These are phyloP conservation scores for Verticillium zaregamsianum DNA, from an alignment of 2,329 filamentous ascomycete genomes.

Conservation along the genomic window DNA sequence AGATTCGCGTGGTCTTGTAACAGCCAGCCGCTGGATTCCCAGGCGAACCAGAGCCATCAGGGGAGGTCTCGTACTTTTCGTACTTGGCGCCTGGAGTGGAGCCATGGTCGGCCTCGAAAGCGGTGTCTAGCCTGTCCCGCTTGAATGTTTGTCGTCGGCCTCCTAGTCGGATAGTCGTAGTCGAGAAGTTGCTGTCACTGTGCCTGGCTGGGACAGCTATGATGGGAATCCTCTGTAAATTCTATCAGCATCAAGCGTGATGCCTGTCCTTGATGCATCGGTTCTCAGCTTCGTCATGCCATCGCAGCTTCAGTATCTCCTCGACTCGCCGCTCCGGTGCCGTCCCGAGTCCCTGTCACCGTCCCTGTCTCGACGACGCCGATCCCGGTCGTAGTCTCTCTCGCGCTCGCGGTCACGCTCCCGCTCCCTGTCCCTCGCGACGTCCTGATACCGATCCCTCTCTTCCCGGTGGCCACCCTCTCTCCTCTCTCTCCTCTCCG, in stretches of 20 bases:
- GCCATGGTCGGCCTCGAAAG: no score
- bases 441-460: slow-evolving; percentile 28
- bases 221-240: background rate
- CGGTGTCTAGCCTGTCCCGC: no score
- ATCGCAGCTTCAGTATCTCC: background rate
- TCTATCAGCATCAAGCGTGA: background rate
- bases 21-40: no score
- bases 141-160: no score
- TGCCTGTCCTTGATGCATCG: background rate
- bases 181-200: background rate
- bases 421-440: slow-evolving; percentile 20
- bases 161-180: no score
- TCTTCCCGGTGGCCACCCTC: slow-evolving; percentile 33
- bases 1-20: no score
- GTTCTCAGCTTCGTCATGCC: background rate
- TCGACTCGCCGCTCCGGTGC: slow-evolving; percentile 9
- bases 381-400: slow-evolving; percentile 17
- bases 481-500: slow-evolving; percentile 26
- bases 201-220: no score
- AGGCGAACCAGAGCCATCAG: no score
- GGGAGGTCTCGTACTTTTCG: no score
- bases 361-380: background rate
- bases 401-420: slow-evolving; percentile 27
- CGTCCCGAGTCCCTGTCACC: slow-evolving; percentile 10
- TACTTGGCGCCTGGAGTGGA: no score